phyloP scores from a whole-genome alignment of 805 yeast genomes.

The Kurtzmaniella cleridarum region DNA sequence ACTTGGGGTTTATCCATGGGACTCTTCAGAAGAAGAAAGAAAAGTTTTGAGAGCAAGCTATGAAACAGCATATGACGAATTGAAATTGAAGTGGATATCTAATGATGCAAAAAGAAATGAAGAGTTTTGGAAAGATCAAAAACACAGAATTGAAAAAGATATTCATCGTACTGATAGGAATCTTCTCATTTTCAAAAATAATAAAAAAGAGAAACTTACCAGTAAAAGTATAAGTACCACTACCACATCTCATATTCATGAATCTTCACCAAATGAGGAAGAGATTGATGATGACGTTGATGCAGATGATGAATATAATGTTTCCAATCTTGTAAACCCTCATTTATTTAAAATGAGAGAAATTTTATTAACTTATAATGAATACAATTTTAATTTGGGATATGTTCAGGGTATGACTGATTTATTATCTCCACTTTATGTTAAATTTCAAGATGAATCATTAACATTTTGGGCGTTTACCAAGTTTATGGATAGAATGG shows the following conservation, averaged over 20 bases:
- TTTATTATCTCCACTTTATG: constrained; percentile 79
- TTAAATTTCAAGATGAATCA: constrained; percentile 59
- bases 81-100: constrained; percentile 64
- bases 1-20: constrained; percentile 86
- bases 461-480: constrained; percentile 86
- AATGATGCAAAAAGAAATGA: constrained; percentile 45
- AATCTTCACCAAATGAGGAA: constrained; percentile 27
- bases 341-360: constrained; percentile 70
- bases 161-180: constrained; percentile 87
- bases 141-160: constrained; percentile 86
- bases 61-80: constrained; percentile 54
- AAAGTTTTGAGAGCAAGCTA: constrained; percentile 50
- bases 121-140: constrained; percentile 85
- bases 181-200: constrained; percentile 52
- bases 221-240: constrained; percentile 29
- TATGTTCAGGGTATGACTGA: constrained; percentile 99
- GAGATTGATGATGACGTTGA: constrained; percentile 20
- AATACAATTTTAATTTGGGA: constrained; percentile 76
- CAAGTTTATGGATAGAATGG: constrained; percentile 90
- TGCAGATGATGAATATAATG: constrained; percentile 49
- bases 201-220: constrained; percentile 27
- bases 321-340: constrained; percentile 64
- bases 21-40: constrained; percentile 66
- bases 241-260: constrained; percentile 11
- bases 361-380: constrained; percentile 81